Evolutionary conservation across 305 asterid genomes (phyloP).

Genomic region (Lippia alba): DNA sequence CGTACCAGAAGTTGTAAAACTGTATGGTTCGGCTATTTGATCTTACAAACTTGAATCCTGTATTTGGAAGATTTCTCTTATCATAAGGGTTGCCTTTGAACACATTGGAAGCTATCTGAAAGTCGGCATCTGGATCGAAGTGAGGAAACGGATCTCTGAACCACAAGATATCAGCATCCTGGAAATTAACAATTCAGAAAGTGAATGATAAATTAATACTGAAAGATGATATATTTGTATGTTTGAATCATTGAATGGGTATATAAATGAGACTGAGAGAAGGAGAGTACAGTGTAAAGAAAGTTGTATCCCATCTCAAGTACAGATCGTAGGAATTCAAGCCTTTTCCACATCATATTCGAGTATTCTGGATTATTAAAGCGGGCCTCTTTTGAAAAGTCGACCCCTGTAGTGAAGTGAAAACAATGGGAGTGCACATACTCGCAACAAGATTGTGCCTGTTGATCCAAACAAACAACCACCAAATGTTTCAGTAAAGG

Average conservation of each 20-base stretch:
- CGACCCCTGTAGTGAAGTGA: constrained; percentile 53
- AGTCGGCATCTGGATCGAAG: constrained; percentile 51
- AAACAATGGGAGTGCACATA: constrained; percentile 51
- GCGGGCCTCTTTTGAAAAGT: constrained; percentile 56
- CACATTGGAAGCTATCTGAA: constrained; percentile 62
- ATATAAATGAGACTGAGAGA: constrained; percentile 25
- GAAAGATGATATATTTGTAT: too few species aligned
- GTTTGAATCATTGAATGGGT: too few species aligned
- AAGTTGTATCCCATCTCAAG: constrained; percentile 64
- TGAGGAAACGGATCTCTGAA: constrained; percentile 64
- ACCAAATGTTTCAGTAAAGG: constrained; percentile 54
- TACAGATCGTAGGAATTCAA: constrained; percentile 56
- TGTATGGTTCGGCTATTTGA: constrained; percentile 55
- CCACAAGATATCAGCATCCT: constrained; percentile 69
- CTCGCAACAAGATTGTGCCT: constrained; percentile 53
- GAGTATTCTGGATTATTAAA: constrained; percentile 56
- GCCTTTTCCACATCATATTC: constrained; percentile 66
- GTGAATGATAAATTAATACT: background rate
- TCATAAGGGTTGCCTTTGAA: constrained; percentile 51
- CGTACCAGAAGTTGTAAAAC: constrained; percentile 62
- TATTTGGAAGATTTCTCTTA: constrained; percentile 46
- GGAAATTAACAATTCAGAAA: constrained; percentile 9
- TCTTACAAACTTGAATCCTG: constrained; percentile 59
- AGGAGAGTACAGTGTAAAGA: constrained; percentile 48
- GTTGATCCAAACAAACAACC: constrained; percentile 49